A percentile compares a stretch with the other conserved stretches of the same genome.
Evolutionary conservation across 169 alveolate species (phyloP).

Genomic region (Plasmodium cynomolgi): DNA sequence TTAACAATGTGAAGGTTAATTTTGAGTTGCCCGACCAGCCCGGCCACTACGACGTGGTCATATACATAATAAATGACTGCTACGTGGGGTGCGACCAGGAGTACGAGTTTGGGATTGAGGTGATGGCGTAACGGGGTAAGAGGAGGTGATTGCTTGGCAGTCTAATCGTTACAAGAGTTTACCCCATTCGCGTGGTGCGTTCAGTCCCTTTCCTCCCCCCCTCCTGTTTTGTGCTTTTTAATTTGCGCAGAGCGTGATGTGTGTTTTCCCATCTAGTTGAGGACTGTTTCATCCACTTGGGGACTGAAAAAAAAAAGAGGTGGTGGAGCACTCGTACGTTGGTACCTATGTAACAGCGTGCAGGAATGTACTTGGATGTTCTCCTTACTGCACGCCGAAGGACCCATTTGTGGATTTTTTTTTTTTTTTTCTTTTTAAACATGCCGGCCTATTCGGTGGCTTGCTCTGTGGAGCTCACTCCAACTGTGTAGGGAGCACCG

Average conservation of each 20-base stretch:
- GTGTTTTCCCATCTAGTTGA: not conserved
- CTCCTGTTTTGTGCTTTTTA: no score
- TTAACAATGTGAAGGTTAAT: constrained; percentile 79
- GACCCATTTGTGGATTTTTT: not conserved
- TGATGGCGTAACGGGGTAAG: not conserved
- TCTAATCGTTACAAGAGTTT: not conserved
- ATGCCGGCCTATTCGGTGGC: not conserved
- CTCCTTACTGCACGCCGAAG: not conserved
- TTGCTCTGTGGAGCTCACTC: not conserved
- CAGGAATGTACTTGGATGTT: not conserved
- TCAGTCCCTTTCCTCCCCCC: no score
- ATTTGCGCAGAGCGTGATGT: not conserved
- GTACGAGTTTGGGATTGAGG: constrained; percentile 65
- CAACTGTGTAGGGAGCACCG: not conserved
- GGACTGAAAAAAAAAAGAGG: not conserved
- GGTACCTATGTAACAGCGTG: not conserved
- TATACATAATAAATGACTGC: constrained; percentile 88
- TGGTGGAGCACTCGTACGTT: not conserved
- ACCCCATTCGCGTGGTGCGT: not conserved
- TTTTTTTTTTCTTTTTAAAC: not conserved
- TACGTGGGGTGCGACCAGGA: constrained; percentile 90
- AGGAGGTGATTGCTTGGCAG: not conserved
- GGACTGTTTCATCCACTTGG: not conserved
- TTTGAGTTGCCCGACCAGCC: constrained; percentile 88
- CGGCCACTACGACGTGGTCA: constrained; percentile 83